Evolutionary conservation across 2,329 filamentous ascomycete species (phyloP), one percentile per base, ranked within the genome.

Genomic region (Cladosporium sp.): DNA sequence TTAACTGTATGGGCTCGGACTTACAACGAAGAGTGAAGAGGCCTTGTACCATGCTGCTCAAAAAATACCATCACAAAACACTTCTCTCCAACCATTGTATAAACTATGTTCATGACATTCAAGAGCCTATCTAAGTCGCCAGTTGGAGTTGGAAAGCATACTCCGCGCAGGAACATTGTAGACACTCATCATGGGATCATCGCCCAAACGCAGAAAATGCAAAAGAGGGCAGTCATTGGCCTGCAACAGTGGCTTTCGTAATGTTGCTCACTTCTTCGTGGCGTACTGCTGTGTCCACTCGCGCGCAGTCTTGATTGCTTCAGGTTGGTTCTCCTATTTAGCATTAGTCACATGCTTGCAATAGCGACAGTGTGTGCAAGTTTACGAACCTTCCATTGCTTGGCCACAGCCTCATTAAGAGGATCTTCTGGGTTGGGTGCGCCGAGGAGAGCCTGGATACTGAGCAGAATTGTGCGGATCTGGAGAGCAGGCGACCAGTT

Each of bases 401-500:
- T 96, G 41, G 95, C 95, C 51, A 99, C 95, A 71, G 99, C 94
- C 76, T 97, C 96, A 59, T 95, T 96, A 51, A 99, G 87, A n/a
- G 95, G 96, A 76, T 99, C 95, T 75, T 99, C 95, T 34, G 96
- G 95, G 80, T 99, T 99, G 15, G 95, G 95, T 6, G 95, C 94
- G 54, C 95, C 95, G 15, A 99, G 88, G 28, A 99, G 86, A 60
- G 95, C 95, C 80, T 99, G 96, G 78, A 99, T 99, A 11, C 94
- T 98, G 64, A 99, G 88, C n/a, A 99, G 88, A 72, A 99, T 99
- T 7, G 95, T 99, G 70, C 95, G 90, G 77, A 99, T 99, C 80
- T 99, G 95, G 36, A 99, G 87, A 15, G 96, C 95, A 5, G 95
- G 95, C 26, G 94, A 98, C 95, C 95, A 99, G 85, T 99, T 99